A percentile compares a stretch with the other conserved stretches of the same genome.
These are phyloP conservation scores for Talaromyces funiculosus DNA, from an alignment of 2,329 filamentous ascomycete species.

Conservation along the genomic window DNA sequence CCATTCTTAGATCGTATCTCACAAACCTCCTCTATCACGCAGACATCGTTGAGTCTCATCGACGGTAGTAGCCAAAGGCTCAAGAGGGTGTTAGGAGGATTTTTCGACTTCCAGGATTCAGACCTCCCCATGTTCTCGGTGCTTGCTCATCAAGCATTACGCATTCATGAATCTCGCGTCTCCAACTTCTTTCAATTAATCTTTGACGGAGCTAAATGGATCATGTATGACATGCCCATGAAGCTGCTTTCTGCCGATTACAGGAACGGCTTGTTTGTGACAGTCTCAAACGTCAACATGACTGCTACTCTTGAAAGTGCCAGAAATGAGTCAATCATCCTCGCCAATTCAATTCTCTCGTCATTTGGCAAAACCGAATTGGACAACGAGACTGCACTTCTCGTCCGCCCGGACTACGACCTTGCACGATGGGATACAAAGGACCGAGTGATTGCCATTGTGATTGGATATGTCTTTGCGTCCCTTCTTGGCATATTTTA, in stretches of 20 bases:
- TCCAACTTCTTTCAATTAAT: slow-evolving; percentile 37
- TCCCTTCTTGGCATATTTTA: slow-evolving; percentile 72
- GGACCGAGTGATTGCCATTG: slow-evolving; percentile 65
- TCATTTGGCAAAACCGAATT: slow-evolving; percentile 18
- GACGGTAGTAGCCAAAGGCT: slow-evolving; percentile 38
- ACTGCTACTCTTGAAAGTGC: slow-evolving; percentile 17
- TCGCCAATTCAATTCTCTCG: background rate
- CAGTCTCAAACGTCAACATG: slow-evolving; percentile 18
- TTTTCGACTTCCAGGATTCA: slow-evolving; percentile 43
- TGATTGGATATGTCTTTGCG: slow-evolving; percentile 74
- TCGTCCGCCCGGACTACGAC: slow-evolving; percentile 46
- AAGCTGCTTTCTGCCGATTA: slow-evolving; percentile 26
- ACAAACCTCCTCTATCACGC: slow-evolving; percentile 32
- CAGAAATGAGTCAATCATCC: slow-evolving; percentile 17
- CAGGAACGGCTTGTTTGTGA: slow-evolving; percentile 20
- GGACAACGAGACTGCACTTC: slow-evolving; percentile 21
- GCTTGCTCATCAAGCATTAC: slow-evolving; percentile 65
- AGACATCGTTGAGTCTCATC: slow-evolving; percentile 38
- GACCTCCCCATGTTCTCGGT: slow-evolving; percentile 74
- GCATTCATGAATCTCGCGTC: slow-evolving; percentile 54
- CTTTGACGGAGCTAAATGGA: slow-evolving; percentile 38
- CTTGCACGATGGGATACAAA: slow-evolving; percentile 65
- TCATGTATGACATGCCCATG: slow-evolving; percentile 35
- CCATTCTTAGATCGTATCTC: slow-evolving; percentile 33
- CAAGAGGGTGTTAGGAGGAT: slow-evolving; percentile 32